Conservation (phyloP, 208 protist genomes). For the Wallacemonas sp. region DNA sequence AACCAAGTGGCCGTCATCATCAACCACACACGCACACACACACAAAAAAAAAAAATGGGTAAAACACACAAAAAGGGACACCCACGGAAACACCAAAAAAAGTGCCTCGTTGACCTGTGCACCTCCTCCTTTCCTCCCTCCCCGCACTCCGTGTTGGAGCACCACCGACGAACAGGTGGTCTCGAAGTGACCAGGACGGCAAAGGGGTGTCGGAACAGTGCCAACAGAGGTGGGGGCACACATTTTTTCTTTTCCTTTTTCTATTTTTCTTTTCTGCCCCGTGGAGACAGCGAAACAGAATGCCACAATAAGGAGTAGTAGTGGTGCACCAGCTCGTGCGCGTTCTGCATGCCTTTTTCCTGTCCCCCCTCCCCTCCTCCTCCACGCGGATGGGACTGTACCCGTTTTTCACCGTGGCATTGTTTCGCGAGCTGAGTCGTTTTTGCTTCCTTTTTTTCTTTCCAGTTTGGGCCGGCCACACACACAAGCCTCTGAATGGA, state of each 20-base stretch:
- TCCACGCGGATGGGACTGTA: too few relatives aligned
- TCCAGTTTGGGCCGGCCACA: background rate
- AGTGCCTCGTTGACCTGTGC: too few relatives aligned
- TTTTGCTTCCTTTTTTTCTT: slow-evolving; percentile 8
- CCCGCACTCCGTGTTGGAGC: background rate
- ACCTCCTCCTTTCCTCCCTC: too few relatives aligned
- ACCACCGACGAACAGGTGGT: background rate
- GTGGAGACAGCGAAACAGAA: too few relatives aligned
- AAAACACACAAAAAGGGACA: background rate
- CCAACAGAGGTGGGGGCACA: background rate
- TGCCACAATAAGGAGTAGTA: too few relatives aligned
- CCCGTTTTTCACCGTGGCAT: too few relatives aligned
- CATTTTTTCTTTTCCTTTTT: slow-evolving; percentile 12
- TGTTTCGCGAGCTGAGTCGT: too few relatives aligned
- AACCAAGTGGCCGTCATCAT: too few relatives aligned
- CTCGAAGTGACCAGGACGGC: background rate
- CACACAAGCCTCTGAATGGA: background rate
- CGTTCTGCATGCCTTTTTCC: too few relatives aligned
- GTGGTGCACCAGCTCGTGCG: too few relatives aligned
- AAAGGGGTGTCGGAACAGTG: background rate
- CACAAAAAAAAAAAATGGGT: background rate
- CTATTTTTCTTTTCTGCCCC: too few relatives aligned
- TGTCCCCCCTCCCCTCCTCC: too few relatives aligned
- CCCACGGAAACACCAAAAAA: background rate
- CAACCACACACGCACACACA: background rate